Conservation (phyloP, 768 basidiomycete genomes). For the Tulasnella sp. region DNA sequence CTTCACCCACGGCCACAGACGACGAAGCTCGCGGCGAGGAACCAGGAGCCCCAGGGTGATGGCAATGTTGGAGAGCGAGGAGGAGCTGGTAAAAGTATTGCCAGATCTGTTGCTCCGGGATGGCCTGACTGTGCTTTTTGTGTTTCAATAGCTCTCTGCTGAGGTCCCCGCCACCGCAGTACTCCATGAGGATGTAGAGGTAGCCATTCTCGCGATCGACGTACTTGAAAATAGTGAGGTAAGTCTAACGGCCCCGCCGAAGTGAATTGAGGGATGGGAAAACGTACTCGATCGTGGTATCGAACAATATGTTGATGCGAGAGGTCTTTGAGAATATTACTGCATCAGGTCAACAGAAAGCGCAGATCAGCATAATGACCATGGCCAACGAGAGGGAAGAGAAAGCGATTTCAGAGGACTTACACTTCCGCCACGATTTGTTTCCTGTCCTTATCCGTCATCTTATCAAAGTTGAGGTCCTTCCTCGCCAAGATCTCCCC, state of each 20-base stretch:
- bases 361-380: neutral
- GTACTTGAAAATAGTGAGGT: conserved; percentile 30
- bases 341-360: conserved; percentile 26
- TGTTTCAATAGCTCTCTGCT: conserved; percentile 33
- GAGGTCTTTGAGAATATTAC: conserved; percentile 93
- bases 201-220: conserved; percentile 86
- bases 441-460: conserved; percentile 91
- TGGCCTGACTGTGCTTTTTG: conserved; percentile 38
- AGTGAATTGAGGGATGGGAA: neutral
- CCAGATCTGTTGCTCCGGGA: conserved; percentile 93
- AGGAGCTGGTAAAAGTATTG: conserved; percentile 90
- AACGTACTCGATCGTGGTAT: conserved; percentile 68
- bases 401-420: conserved; percentile 27
- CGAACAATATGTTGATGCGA: conserved; percentile 94
- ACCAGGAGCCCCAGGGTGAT: conserved; percentile 51
- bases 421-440: conserved; percentile 98
- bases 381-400: neutral
- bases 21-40: neutral
- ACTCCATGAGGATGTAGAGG: conserved; percentile 98
- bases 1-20: neutral
- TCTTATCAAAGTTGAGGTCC: conserved; percentile 94
- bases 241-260: conserved; percentile 21
- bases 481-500: conserved; percentile 84
- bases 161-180: conserved; percentile 94
- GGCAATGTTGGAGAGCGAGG: conserved; percentile 83